phyloP scores from a whole-genome alignment of 83 land plant species.

The Thuja plicata region DNA sequence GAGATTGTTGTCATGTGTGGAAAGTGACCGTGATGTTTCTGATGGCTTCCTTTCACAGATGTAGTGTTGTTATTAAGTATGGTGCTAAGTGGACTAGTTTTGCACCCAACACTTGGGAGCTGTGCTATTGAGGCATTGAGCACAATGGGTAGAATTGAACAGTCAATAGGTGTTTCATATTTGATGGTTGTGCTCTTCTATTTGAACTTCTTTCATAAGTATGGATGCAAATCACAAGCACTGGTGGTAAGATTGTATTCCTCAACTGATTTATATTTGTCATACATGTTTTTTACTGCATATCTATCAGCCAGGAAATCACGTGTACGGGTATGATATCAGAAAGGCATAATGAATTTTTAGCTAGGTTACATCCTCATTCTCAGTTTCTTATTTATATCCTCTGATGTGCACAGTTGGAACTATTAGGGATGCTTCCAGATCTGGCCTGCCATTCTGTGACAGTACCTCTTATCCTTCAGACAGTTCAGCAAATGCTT shows the following conservation, averaged over 20 bases:
- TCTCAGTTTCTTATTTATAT: neutral
- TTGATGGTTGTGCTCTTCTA: constrained; percentile 57
- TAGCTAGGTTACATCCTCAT: neutral
- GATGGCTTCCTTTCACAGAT: constrained; percentile 30
- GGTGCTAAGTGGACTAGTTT: constrained; percentile 33
- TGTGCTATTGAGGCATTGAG: constrained; percentile 51
- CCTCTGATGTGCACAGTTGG: constrained; percentile 46
- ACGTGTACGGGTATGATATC: neutral
- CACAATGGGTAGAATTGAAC: constrained; percentile 35
- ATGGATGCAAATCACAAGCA: constrained; percentile 16
- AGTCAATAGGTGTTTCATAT: constrained; percentile 48
- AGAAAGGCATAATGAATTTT: neutral
- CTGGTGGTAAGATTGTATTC: constrained; percentile 36
- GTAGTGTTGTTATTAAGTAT: constrained; percentile 41
- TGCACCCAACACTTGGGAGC: constrained; percentile 41
- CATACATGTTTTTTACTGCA: neutral
- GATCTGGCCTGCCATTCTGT: constrained; percentile 51
- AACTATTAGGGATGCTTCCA: constrained; percentile 52
- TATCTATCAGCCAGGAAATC: neutral
- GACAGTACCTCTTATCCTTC: constrained; percentile 66
- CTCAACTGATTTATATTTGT: neutral
- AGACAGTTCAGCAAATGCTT: constrained; percentile 61
- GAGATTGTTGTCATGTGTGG: neutral
- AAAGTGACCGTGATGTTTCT: neutral
- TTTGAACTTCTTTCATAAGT: constrained; percentile 33